Evolutionary conservation across 768 basidiomycete species (phyloP).

Genomic region (Crepidotus variabilis): DNA sequence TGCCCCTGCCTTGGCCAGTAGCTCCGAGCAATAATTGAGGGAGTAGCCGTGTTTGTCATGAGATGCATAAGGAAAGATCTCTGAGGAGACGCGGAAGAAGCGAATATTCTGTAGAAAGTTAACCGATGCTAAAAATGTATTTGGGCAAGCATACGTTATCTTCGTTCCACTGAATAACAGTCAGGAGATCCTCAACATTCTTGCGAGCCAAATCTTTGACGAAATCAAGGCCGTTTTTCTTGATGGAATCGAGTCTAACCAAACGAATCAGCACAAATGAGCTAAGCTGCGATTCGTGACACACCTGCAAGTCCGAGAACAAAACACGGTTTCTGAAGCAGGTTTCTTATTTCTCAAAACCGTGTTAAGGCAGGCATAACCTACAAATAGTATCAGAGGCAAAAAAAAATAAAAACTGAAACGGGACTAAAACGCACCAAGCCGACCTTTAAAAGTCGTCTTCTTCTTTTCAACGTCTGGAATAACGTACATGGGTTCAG

Average conservation of each 20-base stretch:
- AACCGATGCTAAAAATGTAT: not conserved
- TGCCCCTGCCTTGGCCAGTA: conserved; percentile 54
- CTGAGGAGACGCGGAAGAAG: conserved; percentile 88
- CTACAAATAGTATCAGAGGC: conserved; percentile 22
- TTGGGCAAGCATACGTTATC: conserved; percentile 48
- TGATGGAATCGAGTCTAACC: conserved; percentile 68
- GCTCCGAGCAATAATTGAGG: conserved; percentile 63
- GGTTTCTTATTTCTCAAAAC: conserved; percentile 73
- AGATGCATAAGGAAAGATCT: conserved; percentile 91
- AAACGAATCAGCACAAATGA: conserved; percentile 8
- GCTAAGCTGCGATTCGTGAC: too few relatives aligned
- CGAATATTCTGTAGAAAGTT: conserved; percentile 50
- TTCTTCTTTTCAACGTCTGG: conserved; percentile 64
- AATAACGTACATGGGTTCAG: conserved; percentile 62
- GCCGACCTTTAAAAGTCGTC: conserved; percentile 67
- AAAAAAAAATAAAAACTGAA: too few relatives aligned
- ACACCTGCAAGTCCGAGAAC: conserved; percentile 32
- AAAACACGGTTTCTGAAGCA: conserved; percentile 63
- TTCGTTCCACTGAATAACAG: conserved; percentile 90
- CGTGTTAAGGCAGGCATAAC: conserved; percentile 86
- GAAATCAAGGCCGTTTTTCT: conserved; percentile 76
- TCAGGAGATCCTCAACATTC: conserved; percentile 69
- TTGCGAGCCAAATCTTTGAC: conserved; percentile 77
- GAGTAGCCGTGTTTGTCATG: conserved; percentile 80
- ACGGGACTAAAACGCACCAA: conserved; percentile 37